Percentiles rank a stretch among this genome's conserved stretches.
Evolutionary conservation across 2,329 filamentous ascomycete species (phyloP).

Genomic region (Teratosphaeria zuluensis): DNA sequence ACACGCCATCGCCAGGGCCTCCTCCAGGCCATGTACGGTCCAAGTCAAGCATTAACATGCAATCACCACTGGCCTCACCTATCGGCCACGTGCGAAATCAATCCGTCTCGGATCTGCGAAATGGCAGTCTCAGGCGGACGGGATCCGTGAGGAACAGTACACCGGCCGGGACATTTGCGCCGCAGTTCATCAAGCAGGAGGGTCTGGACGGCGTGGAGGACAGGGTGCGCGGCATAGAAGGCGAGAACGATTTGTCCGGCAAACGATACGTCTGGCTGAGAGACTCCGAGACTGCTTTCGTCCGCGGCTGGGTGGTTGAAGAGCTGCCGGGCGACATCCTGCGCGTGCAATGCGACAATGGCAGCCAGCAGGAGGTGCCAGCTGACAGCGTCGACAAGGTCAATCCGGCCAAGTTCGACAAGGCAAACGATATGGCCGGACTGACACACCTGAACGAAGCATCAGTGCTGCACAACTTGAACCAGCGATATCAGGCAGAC

Average conservation of each 20-base stretch:
- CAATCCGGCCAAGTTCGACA: slow-evolving; percentile 98
- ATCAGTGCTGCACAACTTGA: slow-evolving; percentile 93
- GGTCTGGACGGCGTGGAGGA: slow-evolving; percentile 54
- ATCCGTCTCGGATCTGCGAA: slow-evolving; percentile 47
- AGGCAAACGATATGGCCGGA: slow-evolving; percentile 98
- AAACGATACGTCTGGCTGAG: slow-evolving; percentile 97
- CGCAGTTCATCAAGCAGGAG: slow-evolving; percentile 87
- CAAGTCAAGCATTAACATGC: slow-evolving; percentile 63
- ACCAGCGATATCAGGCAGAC: slow-evolving; percentile 89
- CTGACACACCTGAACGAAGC: slow-evolving; percentile 96
- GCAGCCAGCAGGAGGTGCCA: slow-evolving; percentile 78
- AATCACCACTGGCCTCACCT: slow-evolving; percentile 42
- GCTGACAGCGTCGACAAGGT: slow-evolving; percentile 91
- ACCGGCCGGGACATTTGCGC: slow-evolving; percentile 78
- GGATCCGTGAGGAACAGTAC: slow-evolving; percentile 57
- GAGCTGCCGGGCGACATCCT: slow-evolving; percentile 61
- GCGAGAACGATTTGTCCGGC: slow-evolving; percentile 97
- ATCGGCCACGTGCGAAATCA: slow-evolving; percentile 57
- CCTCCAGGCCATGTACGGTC: slow-evolving; percentile 48
- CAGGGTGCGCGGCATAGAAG: slow-evolving; percentile 66
- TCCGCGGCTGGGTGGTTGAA: slow-evolving; percentile 85
- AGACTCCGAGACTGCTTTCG: slow-evolving; percentile 76
- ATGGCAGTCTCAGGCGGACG: slow-evolving; percentile 22
- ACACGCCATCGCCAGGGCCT: slow-evolving; percentile 56
- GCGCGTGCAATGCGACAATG: slow-evolving; percentile 87